phyloP scores from a whole-genome alignment of 345 rosid species.

The Erucastrum elatum region DNA sequence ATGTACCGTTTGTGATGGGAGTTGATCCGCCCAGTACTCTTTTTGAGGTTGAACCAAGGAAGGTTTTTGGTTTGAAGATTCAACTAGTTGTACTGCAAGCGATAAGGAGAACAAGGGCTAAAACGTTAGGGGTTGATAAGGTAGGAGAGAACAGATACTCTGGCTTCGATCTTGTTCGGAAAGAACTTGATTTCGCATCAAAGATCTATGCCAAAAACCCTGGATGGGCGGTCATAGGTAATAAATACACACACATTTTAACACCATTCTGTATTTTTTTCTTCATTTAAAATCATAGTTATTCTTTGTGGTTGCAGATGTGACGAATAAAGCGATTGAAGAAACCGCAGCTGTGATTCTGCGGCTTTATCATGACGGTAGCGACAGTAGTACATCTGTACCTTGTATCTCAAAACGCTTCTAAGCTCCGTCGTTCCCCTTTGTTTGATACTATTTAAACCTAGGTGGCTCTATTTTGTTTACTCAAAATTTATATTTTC shows the following conservation, averaged over 20 bases:
- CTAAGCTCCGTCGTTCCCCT: slow-evolving; percentile 17
- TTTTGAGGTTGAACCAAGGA: slow-evolving; percentile 67
- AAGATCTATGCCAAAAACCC: slow-evolving; percentile 69
- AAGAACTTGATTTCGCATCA: slow-evolving; percentile 67
- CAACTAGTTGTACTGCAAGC: slow-evolving; percentile 66
- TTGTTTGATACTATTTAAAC: not conserved
- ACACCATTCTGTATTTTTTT: not conserved
- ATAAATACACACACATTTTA: not conserved
- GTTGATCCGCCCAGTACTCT: slow-evolving; percentile 66
- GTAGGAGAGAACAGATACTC: slow-evolving; percentile 67
- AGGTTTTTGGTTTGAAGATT: slow-evolving; percentile 77
- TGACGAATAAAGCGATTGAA: slow-evolving; percentile 88
- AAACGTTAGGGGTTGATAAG: slow-evolving; percentile 58
- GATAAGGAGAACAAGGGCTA: slow-evolving; percentile 75
- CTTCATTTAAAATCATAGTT: not conserved
- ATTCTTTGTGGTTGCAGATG: slow-evolving; percentile 50
- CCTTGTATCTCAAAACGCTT: slow-evolving; percentile 75
- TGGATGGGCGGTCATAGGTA: slow-evolving; percentile 82
- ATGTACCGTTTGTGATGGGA: slow-evolving; percentile 81
- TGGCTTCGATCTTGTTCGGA: slow-evolving; percentile 73
- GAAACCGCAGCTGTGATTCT: slow-evolving; percentile 83
- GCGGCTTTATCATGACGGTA: slow-evolving; percentile 71
- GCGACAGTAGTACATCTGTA: slow-evolving; percentile 53
- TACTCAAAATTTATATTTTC: not conserved
- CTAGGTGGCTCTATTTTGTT: not conserved